Evolutionary conservation across 2,329 filamentous ascomycete genomes (phyloP), one percentile per base, ranked within the genome.

Genomic region (Teratosphaeria pseudoeucalypti): DNA sequence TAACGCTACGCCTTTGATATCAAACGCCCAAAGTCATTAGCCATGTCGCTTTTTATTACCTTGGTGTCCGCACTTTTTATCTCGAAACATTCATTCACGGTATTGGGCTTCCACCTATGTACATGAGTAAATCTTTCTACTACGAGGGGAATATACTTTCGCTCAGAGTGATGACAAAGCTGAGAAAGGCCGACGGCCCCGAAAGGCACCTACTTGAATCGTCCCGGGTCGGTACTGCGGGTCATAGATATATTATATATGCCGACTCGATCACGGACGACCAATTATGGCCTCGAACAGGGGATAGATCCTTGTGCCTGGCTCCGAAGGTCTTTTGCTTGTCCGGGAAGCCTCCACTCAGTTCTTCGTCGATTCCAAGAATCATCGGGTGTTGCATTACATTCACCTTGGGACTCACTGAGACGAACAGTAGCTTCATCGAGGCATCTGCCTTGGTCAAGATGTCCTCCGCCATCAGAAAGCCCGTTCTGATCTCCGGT

Each of bases 401-500:
- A 43, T n/a, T 43, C 37, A n/a, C 10, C 2, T 43, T n/a, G 12
- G 6, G 37, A 43, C 16, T 12, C 14, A 14, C 1, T 14, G 12
- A 14, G 12, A 14, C 4, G 16, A 43, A 43, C 12, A 6, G 12
- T 16, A 14, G 37, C 4, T 14, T 16, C 37, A 16, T 14, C 16
- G 37, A 5, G 23, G n/a, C 43, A n/a, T 2, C 43, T 19, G 16
- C 37, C 12, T 6, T 6, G 19, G 6, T 49, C 43, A 49, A n/a
- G 23, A 49, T 49, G 43, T 49, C 43, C 23, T 23, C 43, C 1
- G 26, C 49, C 19, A 49, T n/a, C 6, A 49, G 43, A 52, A 63
- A 63, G 53, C 75, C 75, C 14, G 73, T 77, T 47, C 69, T 77
- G 56, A 77, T 77, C 32, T 71, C 72, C 5, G 75, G 75, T 29